Evolutionary conservation across 495 filamentous ascomycete species (phyloP).

Genomic region (Aeminium ludgeri): DNA sequence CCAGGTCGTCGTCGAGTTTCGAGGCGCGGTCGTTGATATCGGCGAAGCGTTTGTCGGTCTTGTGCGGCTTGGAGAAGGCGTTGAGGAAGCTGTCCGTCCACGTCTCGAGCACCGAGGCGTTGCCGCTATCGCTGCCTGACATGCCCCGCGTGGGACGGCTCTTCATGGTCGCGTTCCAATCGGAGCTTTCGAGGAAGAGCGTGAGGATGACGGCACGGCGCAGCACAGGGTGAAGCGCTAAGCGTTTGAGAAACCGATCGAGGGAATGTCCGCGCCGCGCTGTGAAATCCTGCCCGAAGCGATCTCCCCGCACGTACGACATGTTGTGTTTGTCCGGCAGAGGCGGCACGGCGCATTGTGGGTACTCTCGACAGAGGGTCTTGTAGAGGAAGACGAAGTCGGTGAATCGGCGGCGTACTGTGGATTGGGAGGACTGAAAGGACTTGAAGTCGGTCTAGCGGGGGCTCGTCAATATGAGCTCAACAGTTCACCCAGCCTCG

Average conservation of each 20-base stretch:
- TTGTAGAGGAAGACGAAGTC: constrained; percentile 97
- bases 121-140: constrained; percentile 32
- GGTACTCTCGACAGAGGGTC: constrained; percentile 67
- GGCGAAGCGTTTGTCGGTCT: constrained; percentile 85
- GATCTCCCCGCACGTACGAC: constrained; percentile 91
- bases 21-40: constrained; percentile 85
- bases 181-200: constrained; percentile 75
- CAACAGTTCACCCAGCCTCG: neutral
- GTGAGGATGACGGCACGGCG: constrained; percentile 67
- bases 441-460: constrained; percentile 76
- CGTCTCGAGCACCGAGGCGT: constrained; percentile 67
- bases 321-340: constrained; percentile 97
- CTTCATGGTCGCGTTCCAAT: constrained; percentile 95
- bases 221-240: constrained; percentile 76
- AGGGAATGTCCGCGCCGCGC: constrained; percentile 73
- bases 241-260: constrained; percentile 74
- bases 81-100: constrained; percentile 96
- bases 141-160: constrained; percentile 47
- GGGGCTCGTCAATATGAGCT: constrained; percentile 1
- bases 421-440: constrained; percentile 62
- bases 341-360: constrained; percentile 80
- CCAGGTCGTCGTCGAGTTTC: constrained; percentile 88
- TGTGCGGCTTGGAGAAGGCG: constrained; percentile 89
- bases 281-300: constrained; percentile 92
- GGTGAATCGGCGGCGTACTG: constrained; percentile 78